phyloP scores from a whole-genome alignment of 371 early-diverging fungal species.

The Blastocladiella emersonii region DNA sequence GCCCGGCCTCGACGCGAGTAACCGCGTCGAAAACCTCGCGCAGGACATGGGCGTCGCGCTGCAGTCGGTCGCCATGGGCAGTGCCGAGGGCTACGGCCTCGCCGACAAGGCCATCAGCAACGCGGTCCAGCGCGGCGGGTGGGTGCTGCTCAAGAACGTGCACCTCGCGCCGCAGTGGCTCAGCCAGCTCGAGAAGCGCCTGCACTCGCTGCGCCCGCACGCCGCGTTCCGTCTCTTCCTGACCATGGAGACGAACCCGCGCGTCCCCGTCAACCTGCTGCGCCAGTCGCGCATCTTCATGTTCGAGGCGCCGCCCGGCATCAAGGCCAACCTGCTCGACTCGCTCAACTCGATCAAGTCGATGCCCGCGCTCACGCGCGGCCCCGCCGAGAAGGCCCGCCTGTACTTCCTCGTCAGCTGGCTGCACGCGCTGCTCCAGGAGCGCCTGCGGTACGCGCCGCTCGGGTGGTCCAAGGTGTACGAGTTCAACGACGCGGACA shows the following conservation, averaged over 20 bases:
- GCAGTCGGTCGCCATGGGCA: constrained; percentile 95
- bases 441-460: constrained; percentile 90
- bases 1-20: constrained; percentile 92
- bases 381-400: constrained; percentile 75
- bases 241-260: constrained; percentile 94
- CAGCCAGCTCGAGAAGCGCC: constrained; percentile 82
- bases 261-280: constrained; percentile 83
- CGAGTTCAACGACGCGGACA: constrained; percentile 96
- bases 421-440: constrained; percentile 88
- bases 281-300: constrained; percentile 81
- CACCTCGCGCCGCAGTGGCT: constrained; percentile 91
- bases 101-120: constrained; percentile 82
- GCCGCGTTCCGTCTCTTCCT: constrained; percentile 82
- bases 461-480: constrained; percentile 94
- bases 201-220: constrained; percentile 73
- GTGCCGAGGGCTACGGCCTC: constrained; percentile 78
- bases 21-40: constrained; percentile 84
- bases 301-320: constrained; percentile 92
- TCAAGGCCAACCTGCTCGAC: constrained; percentile 83
- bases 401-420: constrained; percentile 91
- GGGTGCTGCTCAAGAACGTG: constrained; percentile 96
- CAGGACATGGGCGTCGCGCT: constrained; percentile 35
- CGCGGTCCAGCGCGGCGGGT: constrained; percentile 71
- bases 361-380: constrained; percentile 35
- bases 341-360: constrained; percentile 55